Evolutionary conservation across 2,329 filamentous ascomycete species (phyloP).

Genomic region (Sarocladium oryzae): DNA sequence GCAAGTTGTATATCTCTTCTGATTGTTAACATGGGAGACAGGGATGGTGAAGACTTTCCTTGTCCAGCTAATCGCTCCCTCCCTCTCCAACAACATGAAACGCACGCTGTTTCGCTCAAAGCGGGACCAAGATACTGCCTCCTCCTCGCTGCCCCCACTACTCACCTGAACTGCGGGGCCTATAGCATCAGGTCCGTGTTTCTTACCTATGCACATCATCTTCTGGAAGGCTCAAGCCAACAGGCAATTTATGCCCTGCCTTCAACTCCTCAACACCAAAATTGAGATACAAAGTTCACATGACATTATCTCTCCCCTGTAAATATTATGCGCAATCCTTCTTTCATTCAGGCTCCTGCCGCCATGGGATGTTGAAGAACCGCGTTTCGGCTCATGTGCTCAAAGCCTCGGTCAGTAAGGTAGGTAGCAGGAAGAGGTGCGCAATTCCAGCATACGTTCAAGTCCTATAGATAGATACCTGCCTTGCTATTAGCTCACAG

Average conservation of each 20-base stretch:
- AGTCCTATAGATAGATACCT: too few species aligned
- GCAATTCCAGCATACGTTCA: too few species aligned
- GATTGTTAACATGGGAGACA: not conserved
- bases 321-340: too few species aligned
- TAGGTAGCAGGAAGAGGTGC: too few species aligned
- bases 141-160: not conserved
- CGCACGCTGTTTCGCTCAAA: conserved; percentile 5
- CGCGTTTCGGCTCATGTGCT: too few species aligned
- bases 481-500: too few species aligned
- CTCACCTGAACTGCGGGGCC: conserved; percentile 7
- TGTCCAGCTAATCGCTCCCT: not conserved
- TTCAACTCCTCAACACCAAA: not conserved
- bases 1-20: not conserved
- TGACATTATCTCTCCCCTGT: too few species aligned
- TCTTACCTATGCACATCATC: not conserved
- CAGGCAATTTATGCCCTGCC: not conserved
- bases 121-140: not conserved
- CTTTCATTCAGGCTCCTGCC: too few species aligned
- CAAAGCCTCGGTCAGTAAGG: too few species aligned
- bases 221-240: conserved; percentile 5
- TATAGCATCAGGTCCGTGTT: too few species aligned
- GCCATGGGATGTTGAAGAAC: too few species aligned
- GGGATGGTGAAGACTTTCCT: not conserved
- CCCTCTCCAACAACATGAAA: conserved; percentile 3
- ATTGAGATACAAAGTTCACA: not conserved